Percentiles rank a stretch among this genome's conserved stretches.
Conservation (phyloP, 306 rosid genomes). For the Albizia julibrissin region DNA sequence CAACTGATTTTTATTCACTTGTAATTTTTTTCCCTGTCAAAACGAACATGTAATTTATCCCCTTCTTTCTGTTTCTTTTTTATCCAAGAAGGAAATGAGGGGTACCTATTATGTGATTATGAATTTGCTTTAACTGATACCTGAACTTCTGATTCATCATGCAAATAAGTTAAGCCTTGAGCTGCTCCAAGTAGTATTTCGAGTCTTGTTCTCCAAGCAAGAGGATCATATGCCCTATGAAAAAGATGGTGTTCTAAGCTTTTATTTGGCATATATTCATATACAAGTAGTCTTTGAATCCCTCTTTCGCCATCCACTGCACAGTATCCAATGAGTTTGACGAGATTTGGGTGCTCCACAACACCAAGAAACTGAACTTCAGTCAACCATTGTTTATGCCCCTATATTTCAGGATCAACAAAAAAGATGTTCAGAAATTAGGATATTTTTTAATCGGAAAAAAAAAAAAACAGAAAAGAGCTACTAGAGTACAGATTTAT, state of each 20-base stretch:
- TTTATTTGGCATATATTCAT: slow-evolving; percentile 73
- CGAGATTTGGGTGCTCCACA: slow-evolving; percentile 86
- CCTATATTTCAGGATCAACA: slow-evolving; percentile 41
- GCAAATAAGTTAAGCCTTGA: slow-evolving; percentile 75
- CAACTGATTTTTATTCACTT: neutral
- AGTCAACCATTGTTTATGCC: slow-evolving; percentile 85
- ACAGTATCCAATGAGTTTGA: slow-evolving; percentile 80
- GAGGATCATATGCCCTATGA: slow-evolving; percentile 47
- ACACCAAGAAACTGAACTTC: slow-evolving; percentile 87
- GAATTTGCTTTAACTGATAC: slow-evolving; percentile 37
- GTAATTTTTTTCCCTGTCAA: neutral
- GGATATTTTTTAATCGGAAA: too few relatives aligned
- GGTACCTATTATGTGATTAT: neutral
- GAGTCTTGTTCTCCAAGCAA: slow-evolving; percentile 75
- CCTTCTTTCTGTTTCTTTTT: neutral
- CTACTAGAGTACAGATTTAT: too few relatives aligned
- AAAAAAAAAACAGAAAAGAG: neutral
- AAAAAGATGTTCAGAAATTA: slow-evolving; percentile 11
- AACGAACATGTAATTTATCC: neutral
- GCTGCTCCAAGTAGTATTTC: slow-evolving; percentile 73
- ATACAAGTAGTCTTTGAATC: slow-evolving; percentile 79
- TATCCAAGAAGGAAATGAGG: neutral
- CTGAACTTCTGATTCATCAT: slow-evolving; percentile 85
- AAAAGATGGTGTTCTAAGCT: slow-evolving; percentile 82
- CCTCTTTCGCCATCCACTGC: slow-evolving; percentile 82